Percentiles rank a stretch among this genome's conserved stretches.
Conservation (phyloP, 768 basidiomycete species). For the Podaxis pistillaris region DNA sequence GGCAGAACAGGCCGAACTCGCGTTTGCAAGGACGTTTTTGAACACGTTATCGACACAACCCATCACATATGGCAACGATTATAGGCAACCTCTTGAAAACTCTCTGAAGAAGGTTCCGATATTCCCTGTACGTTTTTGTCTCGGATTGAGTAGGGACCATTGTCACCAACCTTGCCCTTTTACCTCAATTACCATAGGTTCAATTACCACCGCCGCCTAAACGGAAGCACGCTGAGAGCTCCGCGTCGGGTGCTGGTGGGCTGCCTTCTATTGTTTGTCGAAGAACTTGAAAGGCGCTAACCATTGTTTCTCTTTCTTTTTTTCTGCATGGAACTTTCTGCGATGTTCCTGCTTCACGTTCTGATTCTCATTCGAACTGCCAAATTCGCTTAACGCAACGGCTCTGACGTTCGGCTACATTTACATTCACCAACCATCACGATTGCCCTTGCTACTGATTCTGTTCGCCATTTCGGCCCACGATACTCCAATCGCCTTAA, state of each 20-base stretch:
- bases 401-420: background rate
- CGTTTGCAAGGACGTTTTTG: constrained; percentile 66
- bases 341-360: background rate
- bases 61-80: constrained; percentile 69
- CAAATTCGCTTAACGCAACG: background rate
- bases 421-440: background rate
- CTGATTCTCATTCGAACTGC: background rate
- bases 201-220: constrained; percentile 9
- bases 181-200: background rate
- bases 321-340: background rate
- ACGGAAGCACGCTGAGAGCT: background rate
- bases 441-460: background rate
- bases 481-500: background rate
- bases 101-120: constrained; percentile 70
- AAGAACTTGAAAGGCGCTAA: background rate
- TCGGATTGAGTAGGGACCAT: background rate
- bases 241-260: constrained; percentile 5
- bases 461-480: background rate
- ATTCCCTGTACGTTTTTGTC: constrained; percentile 51
- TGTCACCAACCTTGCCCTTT: background rate
- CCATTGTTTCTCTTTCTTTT: background rate
- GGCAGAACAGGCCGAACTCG: constrained; percentile 57
- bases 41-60: constrained; percentile 67
- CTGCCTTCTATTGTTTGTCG: background rate
- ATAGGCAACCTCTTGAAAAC: constrained; percentile 67